Evolutionary conservation across 2,329 filamentous ascomycete species (phyloP).

Genomic region (Sclerotinia glacialis): DNA sequence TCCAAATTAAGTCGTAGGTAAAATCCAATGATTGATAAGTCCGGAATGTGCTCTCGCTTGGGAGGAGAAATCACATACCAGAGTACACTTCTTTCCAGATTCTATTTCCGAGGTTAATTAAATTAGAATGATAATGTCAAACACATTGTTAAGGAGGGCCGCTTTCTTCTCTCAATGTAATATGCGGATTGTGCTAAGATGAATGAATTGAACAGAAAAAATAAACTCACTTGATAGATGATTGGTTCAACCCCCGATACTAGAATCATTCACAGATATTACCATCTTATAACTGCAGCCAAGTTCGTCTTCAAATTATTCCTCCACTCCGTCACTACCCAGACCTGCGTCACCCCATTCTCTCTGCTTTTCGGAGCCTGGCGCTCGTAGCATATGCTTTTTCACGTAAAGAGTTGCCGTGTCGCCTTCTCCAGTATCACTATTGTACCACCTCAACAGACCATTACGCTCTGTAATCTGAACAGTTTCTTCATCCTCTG

Average conservation of each 20-base stretch:
- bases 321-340: not conserved
- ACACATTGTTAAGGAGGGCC: not conserved
- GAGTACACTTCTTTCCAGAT: not conserved
- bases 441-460: not conserved
- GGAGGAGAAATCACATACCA: not conserved
- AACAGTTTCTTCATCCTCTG: not conserved
- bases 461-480: not conserved
- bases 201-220: not conserved
- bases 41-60: not conserved
- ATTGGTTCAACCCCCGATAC: not conserved
- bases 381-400: not conserved
- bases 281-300: not conserved
- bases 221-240: not conserved
- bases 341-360: not conserved
- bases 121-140: not conserved
- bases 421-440: slow-evolving; percentile 8
- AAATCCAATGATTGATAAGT: not conserved
- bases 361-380: not conserved
- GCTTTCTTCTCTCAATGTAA: not conserved
- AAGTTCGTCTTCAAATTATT: not conserved
- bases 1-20: not conserved
- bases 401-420: not conserved
- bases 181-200: not conserved
- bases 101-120: not conserved
- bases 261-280: not conserved